Evolutionary conservation across 306 rosid species (phyloP), one percentile per base, ranked within the genome.

Genomic region (Coriaria nepalensis): DNA sequence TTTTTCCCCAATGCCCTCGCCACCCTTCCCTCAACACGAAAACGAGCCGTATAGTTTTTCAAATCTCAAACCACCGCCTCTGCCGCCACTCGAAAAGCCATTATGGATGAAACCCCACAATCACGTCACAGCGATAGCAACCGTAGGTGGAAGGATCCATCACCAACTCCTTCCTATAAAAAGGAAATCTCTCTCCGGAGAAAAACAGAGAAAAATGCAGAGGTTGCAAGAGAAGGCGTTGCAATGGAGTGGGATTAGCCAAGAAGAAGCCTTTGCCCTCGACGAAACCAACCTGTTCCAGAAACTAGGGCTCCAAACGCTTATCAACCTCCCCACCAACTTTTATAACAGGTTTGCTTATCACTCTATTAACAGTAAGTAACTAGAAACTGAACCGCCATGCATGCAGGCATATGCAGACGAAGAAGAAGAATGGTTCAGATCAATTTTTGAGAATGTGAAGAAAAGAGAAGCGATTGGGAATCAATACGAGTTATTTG

Each of bases 401-500:
- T 20, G 29, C 29, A 20, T 20, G 29, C 52, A 82, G 95, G 98
- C 81, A 0, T 90, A 84, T 37, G 29, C 1, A 20, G 85, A 77
- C 37, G 98, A 90, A 4, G 79, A 75, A 9, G 73, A 81, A 33
- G 92, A 79, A 43, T 90, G 98, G 94, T 90, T 90, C 53, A 75
- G 79, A 40, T 72, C 78, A 4, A 81, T 85, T 38, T 90, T 90
- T 35, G 85, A 59, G 4, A 72, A 51, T 20, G 79, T 87, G 2
- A 73, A 79, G 37, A 90, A 77, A 65, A 78, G 81, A 37, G 68
- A 71, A 5, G 85, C 98, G 33, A 81, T 90, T 35, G 85, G 79
- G 47, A 90, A 90, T 33, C 92, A 90, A 32, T 90, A 85, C 53
- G 87, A 90, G 66, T 90, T 90, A 37, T 64, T 90, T n/a, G 85